Evolutionary conservation across 2,329 filamentous ascomycete genomes (phyloP), one percentile per base, ranked within the genome.

Genomic region (Ophiostoma tasmaniense): DNA sequence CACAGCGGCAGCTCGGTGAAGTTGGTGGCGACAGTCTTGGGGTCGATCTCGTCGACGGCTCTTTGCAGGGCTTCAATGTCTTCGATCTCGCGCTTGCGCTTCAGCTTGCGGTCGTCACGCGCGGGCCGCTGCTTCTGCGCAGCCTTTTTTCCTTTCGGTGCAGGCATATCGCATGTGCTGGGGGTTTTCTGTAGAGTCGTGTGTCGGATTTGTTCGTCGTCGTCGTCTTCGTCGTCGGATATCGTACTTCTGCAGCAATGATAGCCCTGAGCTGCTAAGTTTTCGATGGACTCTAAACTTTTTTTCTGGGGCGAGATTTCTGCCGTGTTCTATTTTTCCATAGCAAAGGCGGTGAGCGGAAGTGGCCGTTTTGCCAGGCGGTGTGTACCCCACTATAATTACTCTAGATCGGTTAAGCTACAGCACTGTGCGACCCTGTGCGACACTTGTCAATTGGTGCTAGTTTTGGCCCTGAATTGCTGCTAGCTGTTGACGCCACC

Each of bases 1-100:
- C 93, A 98, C 69, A 99, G 85, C 20, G 95, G 95, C 0, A 99
- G 85, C 70, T 97, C 88, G 74, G 88, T 83, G 78, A 99, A 99
- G 72, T 87, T 89, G 74, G 85, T 82, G 20, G 85, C 79, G 72
- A 82, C 76, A 10, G 82, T 80, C 72, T 89, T 89, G 66, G 82
- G 79, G 71, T 92, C 89, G 22, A 74, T 66, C 11, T 71, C 70
- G 66, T 74, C 72, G 37, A 76, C 69, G 35, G 74, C 73, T 7
- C 71, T 67, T 25, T 73, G 71, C 33, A 76, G 73, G 52, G 74
- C 72, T 33, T 72, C 73, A 39, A 76, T 72, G 64, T 73, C 72
- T 45, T 76, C 74, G 14, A 73, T 68, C 5, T 74, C 73, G 45
- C 73, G 66, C 45, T 75, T 75, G 50, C 75, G 72, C 70, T 76